Evolutionary conservation across 257 asterid species (phyloP), one percentile per base, ranked within the genome.

Genomic region (Gynochthodes officinalis): DNA sequence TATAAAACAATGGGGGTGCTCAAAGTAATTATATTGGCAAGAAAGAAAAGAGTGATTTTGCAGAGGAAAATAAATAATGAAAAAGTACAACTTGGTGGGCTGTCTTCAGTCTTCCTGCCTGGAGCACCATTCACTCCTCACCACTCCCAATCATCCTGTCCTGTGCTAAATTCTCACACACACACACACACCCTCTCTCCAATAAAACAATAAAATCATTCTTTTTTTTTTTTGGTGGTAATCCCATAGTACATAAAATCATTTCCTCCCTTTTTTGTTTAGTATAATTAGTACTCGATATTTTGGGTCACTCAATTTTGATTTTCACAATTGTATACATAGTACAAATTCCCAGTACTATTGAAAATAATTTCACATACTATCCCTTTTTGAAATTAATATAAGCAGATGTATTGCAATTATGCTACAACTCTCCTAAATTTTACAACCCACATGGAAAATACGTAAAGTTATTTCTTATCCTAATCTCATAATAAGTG

Each of bases 21-120:
- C 66, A 16, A 19, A 35, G 46, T 7, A 55, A 25, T 9, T 19
- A 27, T 1, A 2, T 37, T 37, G 1, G 7, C 62, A 10, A 55
- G 62, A 16, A 49, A 49, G n/a, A 49, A 1, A 44, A n/a, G 18
- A 40, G 25, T 50, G 2, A 50, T 58, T 72, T n/a, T 42, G 54
- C 55, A 66, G 46, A 33, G 67, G 1, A 1, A 12, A 12, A 16
- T 3, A 21, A 50, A n/a, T n/a, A n/a, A n/a, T n/a, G n/a, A 71
- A 43, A 65, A 48, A 40, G 74, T 69, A 77, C 74, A 64, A 61
- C 25, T 67, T 65, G 77, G 67, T 53, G 73, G 84, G 53, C 79
- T 62, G 72, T 66, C 52, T 40, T 53, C 70, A 73, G 14, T 14
- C 4, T 59, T 60, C 16, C 57, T 21, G 27, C 71, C 70, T 49